Percentiles rank a stretch among this genome's conserved stretches.
Conservation (phyloP, 139 green algal genomes). For the Chlorella sp. region DNA sequence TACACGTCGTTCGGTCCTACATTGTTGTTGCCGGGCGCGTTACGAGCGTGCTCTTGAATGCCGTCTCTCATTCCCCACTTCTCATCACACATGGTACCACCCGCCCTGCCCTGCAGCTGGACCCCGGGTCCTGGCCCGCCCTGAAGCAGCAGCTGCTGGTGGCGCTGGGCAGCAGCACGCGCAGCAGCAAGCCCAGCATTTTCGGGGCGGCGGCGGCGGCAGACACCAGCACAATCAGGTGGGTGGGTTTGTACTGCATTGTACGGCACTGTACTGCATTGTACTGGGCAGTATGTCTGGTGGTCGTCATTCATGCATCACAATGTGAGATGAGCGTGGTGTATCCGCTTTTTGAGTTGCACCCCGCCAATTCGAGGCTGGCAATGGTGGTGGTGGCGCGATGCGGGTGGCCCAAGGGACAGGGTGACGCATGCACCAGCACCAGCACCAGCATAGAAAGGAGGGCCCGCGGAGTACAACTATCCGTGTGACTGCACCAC, state of each 20-base stretch:
- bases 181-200: conserved; percentile 81
- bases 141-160: conserved; percentile 61
- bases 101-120: conserved; percentile 16
- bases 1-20: too few relatives aligned
- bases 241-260: too few relatives aligned
- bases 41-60: not conserved
- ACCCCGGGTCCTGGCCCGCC: conserved; percentile 50
- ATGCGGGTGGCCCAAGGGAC: too few relatives aligned
- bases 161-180: conserved; percentile 57
- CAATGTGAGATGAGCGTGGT: not conserved
- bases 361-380: not conserved
- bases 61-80: not conserved
- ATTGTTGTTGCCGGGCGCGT: too few relatives aligned
- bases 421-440: too few relatives aligned
- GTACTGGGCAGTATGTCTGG: not conserved
- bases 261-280: too few relatives aligned
- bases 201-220: conserved; percentile 76
- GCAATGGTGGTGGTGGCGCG: too few relatives aligned
- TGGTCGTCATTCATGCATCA: not conserved
- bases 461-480: too few relatives aligned
- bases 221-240: conserved; percentile 51
- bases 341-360: not conserved
- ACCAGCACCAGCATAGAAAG: not conserved
- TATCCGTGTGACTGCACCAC: too few relatives aligned
- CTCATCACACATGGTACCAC: too few relatives aligned